Conservation (phyloP, 176 grass and related monocot species). For the Oryza glaberrima region DNA sequence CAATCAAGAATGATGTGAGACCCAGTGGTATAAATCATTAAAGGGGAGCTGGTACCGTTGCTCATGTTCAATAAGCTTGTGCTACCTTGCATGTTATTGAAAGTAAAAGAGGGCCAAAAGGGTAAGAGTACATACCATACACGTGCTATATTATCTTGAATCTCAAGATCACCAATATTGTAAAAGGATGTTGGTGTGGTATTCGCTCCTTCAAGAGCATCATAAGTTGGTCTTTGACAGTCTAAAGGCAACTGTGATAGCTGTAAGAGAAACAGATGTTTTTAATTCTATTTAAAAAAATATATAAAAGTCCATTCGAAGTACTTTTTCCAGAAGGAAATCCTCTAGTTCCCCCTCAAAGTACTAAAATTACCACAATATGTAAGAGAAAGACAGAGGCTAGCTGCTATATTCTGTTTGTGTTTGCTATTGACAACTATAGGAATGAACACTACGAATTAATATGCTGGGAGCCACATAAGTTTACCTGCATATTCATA, state of each 20-base stretch:
- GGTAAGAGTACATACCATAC: constrained; percentile 71
- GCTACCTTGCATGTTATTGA: constrained; percentile 17
- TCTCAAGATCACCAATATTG: constrained; percentile 95
- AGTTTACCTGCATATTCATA: constrained; percentile 93
- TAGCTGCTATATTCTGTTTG: constrained; percentile 7
- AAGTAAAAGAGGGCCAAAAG: constrained; percentile 13
- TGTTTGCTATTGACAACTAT: neutral
- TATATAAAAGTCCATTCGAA: constrained; percentile 26
- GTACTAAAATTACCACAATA: constrained; percentile 18
- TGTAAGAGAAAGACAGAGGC: neutral
- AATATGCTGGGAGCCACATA: neutral
- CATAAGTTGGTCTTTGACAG: constrained; percentile 81
- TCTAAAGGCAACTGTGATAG: constrained; percentile 79
- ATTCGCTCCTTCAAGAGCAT: constrained; percentile 85
- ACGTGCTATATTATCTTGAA: constrained; percentile 93
- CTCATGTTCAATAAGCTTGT: neutral
- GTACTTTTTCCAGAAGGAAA: neutral
- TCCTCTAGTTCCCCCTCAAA: constrained; percentile 11
- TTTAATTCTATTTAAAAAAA: constrained; percentile 12
- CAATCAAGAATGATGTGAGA: constrained; percentile 13
- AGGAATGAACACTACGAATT: neutral
- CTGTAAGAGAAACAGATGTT: constrained; percentile 48
- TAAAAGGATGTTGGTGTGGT: constrained; percentile 75
- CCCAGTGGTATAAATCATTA: constrained; percentile 24
- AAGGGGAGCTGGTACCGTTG: neutral